Evolutionary conservation across 108 stramenopile species (phyloP).

Genomic region (Nitzschia sp.): DNA sequence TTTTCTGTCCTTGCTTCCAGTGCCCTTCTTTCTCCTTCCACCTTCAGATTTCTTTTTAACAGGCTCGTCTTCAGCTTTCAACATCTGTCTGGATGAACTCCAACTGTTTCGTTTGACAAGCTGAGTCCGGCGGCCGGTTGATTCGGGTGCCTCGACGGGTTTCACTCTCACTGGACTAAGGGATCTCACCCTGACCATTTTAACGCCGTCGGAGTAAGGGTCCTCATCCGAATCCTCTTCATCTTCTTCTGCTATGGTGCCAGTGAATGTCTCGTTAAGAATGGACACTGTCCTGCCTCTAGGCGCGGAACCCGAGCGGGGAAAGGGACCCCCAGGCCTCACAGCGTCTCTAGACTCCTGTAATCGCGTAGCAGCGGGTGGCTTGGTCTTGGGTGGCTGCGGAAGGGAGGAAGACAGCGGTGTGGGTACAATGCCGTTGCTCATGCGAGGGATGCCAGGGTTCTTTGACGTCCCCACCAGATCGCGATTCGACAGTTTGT

Average conservation of each 20-base stretch:
- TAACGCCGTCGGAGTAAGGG: not conserved
- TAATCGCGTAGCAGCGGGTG: no score
- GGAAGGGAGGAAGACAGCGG: not conserved
- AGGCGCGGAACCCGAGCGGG: no score
- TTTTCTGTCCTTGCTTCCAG: not conserved
- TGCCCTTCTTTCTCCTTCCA: not conserved
- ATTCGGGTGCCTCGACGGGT: not conserved
- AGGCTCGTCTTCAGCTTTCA: not conserved
- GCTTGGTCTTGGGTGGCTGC: no score
- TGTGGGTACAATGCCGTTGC: not conserved
- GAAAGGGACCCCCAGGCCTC: no score
- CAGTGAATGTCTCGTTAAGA: not conserved
- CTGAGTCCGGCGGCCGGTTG: not conserved
- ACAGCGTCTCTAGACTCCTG: no score
- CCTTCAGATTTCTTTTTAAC: no score
- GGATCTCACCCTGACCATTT: not conserved
- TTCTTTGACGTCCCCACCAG: not conserved
- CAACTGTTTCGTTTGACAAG: not conserved
- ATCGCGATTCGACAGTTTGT: not conserved
- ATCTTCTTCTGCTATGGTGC: not conserved
- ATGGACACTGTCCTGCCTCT: not conserved
- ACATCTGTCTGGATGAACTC: not conserved
- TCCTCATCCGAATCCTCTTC: not conserved
- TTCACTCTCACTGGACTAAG: not conserved
- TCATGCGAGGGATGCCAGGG: not conserved